Evolutionary conservation across 129 eudicot genomes (phyloP), one percentile per base, ranked within the genome.

Genomic region (Cynara cardunculus): DNA sequence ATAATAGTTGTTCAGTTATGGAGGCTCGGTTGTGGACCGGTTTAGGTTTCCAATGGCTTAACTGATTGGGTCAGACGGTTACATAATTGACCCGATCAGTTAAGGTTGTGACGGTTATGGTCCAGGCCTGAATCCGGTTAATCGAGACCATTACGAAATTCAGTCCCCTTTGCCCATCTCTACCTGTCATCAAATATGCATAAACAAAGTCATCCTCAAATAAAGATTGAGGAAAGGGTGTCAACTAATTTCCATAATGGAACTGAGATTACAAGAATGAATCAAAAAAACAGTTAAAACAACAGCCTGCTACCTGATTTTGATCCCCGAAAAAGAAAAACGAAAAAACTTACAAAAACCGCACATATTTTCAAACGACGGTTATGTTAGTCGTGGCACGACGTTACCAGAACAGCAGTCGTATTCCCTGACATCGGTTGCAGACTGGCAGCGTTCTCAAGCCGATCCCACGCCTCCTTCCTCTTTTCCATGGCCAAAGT

Each of bases 401-500:
- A 78, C 44, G 78, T 78, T 73, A 93, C 96, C 49, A 90, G 81
- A 81, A 93, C 96, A 62, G 93, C 96, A 26, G 93, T 94, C 14
- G 88, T 88, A 71, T 89, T 86, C 68, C 84, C 90, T 0, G 90
- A 70, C 10, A 90, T 67, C 27, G 93, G 97, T 61, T 86, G 95
- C 66, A 87, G 90, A 71, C 88, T 85, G 6, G 98, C 97, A 27
- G 90, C 89, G 25, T 80, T 83, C 75, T 92, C 97, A 9, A 94
- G 86, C 26, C 73, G 90, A 16, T 88, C 89, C 98, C 98, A 94
- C 28, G 82, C 86, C 62, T 85, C 94, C 82, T 85, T 90, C 83
- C 96, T 89, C 74, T 84, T 87, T 61, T 92, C 92, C 22, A 71
- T 84, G 25, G 79, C 84, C 16, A 78, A 72, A 37, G 35, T 76